Conservation (phyloP, 108 stramenopile genomes). For the Fragilariopsis cylindrus region DNA sequence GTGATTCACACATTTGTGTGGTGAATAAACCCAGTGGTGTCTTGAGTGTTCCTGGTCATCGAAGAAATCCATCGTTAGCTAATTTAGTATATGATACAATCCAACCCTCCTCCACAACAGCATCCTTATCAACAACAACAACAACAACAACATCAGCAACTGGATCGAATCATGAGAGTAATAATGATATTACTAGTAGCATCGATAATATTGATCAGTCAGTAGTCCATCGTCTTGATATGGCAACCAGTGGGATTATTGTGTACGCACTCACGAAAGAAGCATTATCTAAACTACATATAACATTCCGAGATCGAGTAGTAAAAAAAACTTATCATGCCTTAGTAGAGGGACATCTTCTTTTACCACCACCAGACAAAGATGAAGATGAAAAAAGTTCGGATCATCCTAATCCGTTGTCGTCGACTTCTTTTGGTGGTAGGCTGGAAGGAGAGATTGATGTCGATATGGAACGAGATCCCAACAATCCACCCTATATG, state of each 20-base stretch:
- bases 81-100: conserved; percentile 51
- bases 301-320: conserved; percentile 49
- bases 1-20: conserved; percentile 65
- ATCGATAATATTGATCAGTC: conserved; percentile 54
- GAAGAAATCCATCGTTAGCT: conserved; percentile 66
- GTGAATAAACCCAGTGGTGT: conserved; percentile 67
- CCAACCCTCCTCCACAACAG: conserved; percentile 12
- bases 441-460: conserved; percentile 62
- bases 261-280: conserved; percentile 60
- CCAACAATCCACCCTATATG: conserved; percentile 77
- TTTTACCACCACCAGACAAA: background rate
- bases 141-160: no score
- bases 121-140: no score
- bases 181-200: background rate
- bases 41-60: conserved; percentile 68
- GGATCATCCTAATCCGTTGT: no score
- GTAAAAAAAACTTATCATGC: conserved; percentile 56
- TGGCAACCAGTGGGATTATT: conserved; percentile 77
- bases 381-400: background rate
- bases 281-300: conserved; percentile 57
- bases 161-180: no score
- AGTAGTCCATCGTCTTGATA: conserved; percentile 82
- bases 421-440: background rate
- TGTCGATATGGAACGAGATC: conserved; percentile 74
- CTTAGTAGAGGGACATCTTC: conserved; percentile 38